Conservation (phyloP, 1,284 basidiomycete genomes). For the Rhodotorula sp. region DNA sequence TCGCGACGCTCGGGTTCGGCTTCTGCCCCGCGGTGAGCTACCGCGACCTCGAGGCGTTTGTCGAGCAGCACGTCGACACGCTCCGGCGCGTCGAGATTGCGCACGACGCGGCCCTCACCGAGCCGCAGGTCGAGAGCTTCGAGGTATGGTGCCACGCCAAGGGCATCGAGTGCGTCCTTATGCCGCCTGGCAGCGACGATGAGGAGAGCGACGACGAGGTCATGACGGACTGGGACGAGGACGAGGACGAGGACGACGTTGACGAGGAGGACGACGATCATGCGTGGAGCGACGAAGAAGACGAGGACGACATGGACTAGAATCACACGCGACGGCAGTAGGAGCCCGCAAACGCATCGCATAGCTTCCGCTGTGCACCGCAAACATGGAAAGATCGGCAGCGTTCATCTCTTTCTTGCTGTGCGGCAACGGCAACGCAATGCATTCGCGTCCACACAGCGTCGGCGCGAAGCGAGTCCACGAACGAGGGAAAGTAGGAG, state of each 20-base stretch:
- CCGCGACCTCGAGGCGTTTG: slow-evolving; percentile 22
- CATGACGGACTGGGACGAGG: slow-evolving; percentile 12
- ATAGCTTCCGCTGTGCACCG: too few relatives aligned
- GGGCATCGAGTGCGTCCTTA: slow-evolving; percentile 23
- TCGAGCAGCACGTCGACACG: slow-evolving; percentile 16
- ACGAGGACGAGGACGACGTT: slow-evolving; percentile 10
- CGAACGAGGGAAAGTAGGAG: neutral
- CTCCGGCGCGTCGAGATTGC: slow-evolving; percentile 19
- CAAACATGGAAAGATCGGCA: too few relatives aligned
- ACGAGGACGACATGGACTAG: neutral
- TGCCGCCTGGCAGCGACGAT: slow-evolving; percentile 5
- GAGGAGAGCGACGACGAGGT: slow-evolving; percentile 1
- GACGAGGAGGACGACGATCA: neutral
- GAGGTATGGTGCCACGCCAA: slow-evolving; percentile 37
- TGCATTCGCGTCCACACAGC: neutral
- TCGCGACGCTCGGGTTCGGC: slow-evolving; percentile 19
- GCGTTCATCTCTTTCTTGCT: too few relatives aligned
- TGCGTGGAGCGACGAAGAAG: neutral
- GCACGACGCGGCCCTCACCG: slow-evolving; percentile 19
- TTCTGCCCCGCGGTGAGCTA: slow-evolving; percentile 31
- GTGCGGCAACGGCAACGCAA: too few relatives aligned
- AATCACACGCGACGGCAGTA: too few relatives aligned
- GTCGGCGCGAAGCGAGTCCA: neutral
- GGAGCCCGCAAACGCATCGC: too few relatives aligned
- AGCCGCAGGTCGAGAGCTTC: slow-evolving; percentile 36